Base-by-base conservation (phyloP, 257 asterid species). In the Solanum tacnaense region DNA sequence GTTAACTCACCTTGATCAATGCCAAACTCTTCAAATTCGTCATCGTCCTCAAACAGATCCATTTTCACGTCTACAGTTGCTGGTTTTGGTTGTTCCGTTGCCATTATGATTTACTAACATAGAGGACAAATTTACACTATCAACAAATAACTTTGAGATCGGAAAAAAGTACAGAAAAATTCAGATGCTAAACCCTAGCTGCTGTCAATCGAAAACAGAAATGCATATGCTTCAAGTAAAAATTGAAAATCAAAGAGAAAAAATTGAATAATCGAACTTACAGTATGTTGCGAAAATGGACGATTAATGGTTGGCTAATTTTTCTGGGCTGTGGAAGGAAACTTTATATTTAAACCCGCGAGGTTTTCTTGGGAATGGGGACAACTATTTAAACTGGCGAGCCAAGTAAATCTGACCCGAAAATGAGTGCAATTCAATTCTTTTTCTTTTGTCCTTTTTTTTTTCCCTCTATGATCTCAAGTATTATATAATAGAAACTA, bases 1-100 rank as follows among this genome's bases (percentile, higher is more conserved):
- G 11, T 16, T 10, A n/a, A 74, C 8, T 35, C 15, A 93, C 98
- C 96, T 90, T 90, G 94, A 89, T 90, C 95, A 38, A 94, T 92
- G 84, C 87, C 96, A 62, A 96, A 96, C 93, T 96, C 98, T 91
- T 96, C 98, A 38, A 94, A 96, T 87, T 95, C 98, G 85, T 96
- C 98, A 84, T 96, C 98, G 34, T 96, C 98, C 88, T 96, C 98
- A 87, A 95, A 96, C 12, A 95, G 93, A 92, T 96, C 98, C 84
- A 95, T 89, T 88, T 96, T 95, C 9, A 92, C 94, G 79, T 94
- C 96, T 86, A 93, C 98, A 10, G 94, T 75, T 60, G 92, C 94
- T 23, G 93, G 88, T 89, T 92, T 94, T 67, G 95, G 92, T 88
- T 92, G 95, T 86, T 94, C 98, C n/a, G 96, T 90, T 75, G 98